These are phyloP conservation scores for Grifola frondosa DNA, from an alignment of 1,284 basidiomycete species.

Conservation along the genomic window DNA sequence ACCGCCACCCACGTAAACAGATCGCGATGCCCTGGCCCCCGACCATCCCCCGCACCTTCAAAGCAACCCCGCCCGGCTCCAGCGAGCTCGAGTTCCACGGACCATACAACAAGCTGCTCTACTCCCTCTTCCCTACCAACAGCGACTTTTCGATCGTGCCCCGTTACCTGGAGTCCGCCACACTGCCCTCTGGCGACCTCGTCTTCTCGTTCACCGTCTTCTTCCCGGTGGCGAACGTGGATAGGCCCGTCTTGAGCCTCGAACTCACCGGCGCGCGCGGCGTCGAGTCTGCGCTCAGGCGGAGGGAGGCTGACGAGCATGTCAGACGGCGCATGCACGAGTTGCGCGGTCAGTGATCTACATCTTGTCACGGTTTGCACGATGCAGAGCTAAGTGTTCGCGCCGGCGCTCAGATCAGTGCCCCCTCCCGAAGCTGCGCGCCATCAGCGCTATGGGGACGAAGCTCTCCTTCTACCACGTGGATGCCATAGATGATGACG, in stretches of 20 bases:
- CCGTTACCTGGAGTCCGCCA: slow-evolving; percentile 1
- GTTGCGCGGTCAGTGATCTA: not conserved
- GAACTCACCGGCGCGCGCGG: slow-evolving; percentile 12
- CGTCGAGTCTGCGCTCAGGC: slow-evolving; percentile 1
- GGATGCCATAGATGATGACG: too few relatives aligned
- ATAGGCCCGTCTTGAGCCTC: slow-evolving; percentile 17
- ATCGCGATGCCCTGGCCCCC: too few relatives aligned
- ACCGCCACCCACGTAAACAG: too few relatives aligned
- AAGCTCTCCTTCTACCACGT: slow-evolving; percentile 19
- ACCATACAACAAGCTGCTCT: slow-evolving; percentile 17
- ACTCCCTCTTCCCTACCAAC: slow-evolving; percentile 16
- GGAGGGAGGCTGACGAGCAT: slow-evolving; percentile 14
- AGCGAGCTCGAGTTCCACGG: too few relatives aligned
- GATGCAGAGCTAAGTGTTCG: too few relatives aligned
- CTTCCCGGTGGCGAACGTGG: too few relatives aligned
- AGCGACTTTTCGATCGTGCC: slow-evolving; percentile 13
- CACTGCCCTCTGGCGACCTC: not conserved
- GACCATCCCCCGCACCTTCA: too few relatives aligned
- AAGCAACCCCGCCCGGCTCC: too few relatives aligned
- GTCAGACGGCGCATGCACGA: slow-evolving; percentile 13
- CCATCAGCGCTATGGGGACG: slow-evolving; percentile 20
- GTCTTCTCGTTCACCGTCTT: slow-evolving; percentile 12
- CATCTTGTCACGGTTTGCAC: too few relatives aligned
- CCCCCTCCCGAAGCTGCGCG: slow-evolving; percentile 14
- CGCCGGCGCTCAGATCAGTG: too few relatives aligned